These are phyloP conservation scores for Amanita molliuscula DNA, from an alignment of 768 basidiomycete genomes.

Conservation along the genomic window DNA sequence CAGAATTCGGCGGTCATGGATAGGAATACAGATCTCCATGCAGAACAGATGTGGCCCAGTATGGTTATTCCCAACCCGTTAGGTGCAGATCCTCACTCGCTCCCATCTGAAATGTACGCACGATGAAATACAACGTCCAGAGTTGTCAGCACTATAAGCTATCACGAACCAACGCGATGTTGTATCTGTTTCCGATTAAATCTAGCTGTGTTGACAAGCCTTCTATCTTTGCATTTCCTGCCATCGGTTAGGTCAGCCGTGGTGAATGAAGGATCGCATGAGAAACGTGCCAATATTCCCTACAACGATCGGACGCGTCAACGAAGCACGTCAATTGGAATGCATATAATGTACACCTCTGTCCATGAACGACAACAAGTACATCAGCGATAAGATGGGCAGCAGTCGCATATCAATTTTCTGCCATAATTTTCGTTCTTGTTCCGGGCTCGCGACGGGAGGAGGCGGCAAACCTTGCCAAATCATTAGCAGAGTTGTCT, in stretches of 20 bases:
- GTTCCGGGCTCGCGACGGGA: constrained; percentile 30
- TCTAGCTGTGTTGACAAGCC: constrained; percentile 47
- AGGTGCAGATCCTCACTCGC: background rate
- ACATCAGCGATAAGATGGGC: constrained; percentile 50
- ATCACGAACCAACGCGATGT: constrained; percentile 46
- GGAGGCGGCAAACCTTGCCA: constrained; percentile 38
- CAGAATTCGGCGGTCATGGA: no score
- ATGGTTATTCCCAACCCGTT: constrained; percentile 13
- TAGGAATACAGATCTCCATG: no score
- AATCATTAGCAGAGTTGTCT: constrained; percentile 17
- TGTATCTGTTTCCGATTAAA: constrained; percentile 50
- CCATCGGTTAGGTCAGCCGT: background rate
- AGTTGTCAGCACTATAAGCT: background rate
- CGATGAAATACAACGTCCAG: constrained; percentile 61
- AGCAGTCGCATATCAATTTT: constrained; percentile 50
- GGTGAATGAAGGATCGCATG: background rate
- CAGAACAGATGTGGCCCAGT: no score
- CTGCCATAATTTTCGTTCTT: constrained; percentile 44
- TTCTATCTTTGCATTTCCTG: constrained; percentile 58
- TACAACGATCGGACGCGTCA: constrained; percentile 11
- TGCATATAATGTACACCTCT: constrained; percentile 25
- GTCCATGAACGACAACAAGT: constrained; percentile 56
- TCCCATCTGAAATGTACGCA: constrained; percentile 19
- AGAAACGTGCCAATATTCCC: constrained; percentile 43
- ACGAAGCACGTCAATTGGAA: background rate